Evolutionary conservation across 169 alveolate genomes (phyloP), one percentile per base, ranked within the genome.

Genomic region (Plasmodium fragile): DNA sequence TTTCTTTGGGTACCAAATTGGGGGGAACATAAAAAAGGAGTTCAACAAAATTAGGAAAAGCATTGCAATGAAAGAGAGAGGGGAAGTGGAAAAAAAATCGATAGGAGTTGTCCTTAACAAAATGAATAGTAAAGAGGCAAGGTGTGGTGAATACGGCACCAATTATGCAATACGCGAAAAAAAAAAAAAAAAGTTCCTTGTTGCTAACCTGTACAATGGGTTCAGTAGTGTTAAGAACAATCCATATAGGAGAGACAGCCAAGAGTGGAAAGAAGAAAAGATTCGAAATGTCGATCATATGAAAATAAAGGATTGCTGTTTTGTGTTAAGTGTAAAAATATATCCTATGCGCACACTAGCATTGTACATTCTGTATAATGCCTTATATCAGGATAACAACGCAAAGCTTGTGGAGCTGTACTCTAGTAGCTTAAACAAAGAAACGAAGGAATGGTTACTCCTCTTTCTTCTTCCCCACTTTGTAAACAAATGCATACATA

Each of bases 271-370:
- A n/a, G 75, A 25, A 28, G 34, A 34, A 10, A 53, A 73, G 53
- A 34, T 13, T 45, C 53, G 39, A 49, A 85, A 85, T 85, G 49
- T 85, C 0, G 93, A 85, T 75, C 81, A 73, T 34, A 45, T 69
- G 79, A 85, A 85, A 85, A 49, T 85, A 85, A 85, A 85, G 43
- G 93, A 85, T n/a, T 77, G 83, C 43, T 34, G 70, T 85, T 85
- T 52, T 85, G 65, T 85, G 39, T 34, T 85, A 53, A 85, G 45
- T n/a, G 43, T 85, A 69, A 85, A 73, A 85, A 85, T 85, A 75
- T 85, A 85, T 25, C 93, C 93, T 69, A 52, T 85, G 7, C 83
- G 93, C 28, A 85, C 93, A 1, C 75, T 85, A 43, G 43, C 79
- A 30, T 85, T 85, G 45, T 85, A 85, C 32, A 53, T 75, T 30